Evolutionary conservation across 257 asterid species (phyloP).

Genomic region (Linaria vulgaris): DNA sequence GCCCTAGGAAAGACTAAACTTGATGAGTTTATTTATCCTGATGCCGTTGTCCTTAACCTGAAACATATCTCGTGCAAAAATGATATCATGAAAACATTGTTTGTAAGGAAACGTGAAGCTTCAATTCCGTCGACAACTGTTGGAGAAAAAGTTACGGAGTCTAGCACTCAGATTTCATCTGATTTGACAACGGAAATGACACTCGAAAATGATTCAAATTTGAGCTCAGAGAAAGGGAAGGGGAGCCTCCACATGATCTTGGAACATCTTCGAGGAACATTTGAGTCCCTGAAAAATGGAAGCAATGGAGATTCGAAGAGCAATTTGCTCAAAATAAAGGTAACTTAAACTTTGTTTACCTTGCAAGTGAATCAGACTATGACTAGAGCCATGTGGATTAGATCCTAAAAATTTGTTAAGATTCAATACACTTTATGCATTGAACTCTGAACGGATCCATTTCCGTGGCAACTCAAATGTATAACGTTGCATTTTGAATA

Average conservation of each 20-base stretch:
- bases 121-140: not conserved
- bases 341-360: slow-evolving; percentile 14
- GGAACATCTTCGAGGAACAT: slow-evolving; percentile 31
- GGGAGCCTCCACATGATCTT: slow-evolving; percentile 26
- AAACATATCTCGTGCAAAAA: slow-evolving; percentile 20
- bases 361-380: not conserved
- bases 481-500: no score
- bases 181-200: not conserved
- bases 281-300: not conserved
- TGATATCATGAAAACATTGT: slow-evolving; percentile 36
- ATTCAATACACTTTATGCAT: no score
- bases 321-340: slow-evolving; percentile 33
- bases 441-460: no score
- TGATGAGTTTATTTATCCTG: slow-evolving; percentile 21
- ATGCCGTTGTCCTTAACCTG: slow-evolving; percentile 40
- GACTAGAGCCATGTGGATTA: no score
- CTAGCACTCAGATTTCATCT: slow-evolving; percentile 6
- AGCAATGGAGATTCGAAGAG: slow-evolving; percentile 2
- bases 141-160: not conserved
- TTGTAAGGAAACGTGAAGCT: slow-evolving; percentile 26
- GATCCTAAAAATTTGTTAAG: no score
- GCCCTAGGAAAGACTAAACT: slow-evolving; percentile 11
- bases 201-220: not conserved
- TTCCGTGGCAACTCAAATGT: no score
- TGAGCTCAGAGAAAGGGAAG: slow-evolving; percentile 19